A percentile compares a stretch with the other conserved stretches of the same genome.
These are phyloP conservation scores for Boletus rubroflammeus DNA, from an alignment of 768 basidiomycete genomes.

Conservation along the genomic window DNA sequence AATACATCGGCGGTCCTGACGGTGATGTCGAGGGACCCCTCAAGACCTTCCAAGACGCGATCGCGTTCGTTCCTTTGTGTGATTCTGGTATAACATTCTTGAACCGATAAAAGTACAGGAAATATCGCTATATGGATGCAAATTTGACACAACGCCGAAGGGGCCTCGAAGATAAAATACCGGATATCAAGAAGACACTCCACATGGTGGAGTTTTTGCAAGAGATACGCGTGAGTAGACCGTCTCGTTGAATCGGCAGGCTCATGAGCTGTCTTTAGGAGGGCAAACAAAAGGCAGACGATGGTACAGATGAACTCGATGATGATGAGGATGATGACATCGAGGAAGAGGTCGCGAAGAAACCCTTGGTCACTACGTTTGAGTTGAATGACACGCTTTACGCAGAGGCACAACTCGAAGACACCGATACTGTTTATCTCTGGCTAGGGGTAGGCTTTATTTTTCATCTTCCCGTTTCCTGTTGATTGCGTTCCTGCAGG, in stretches of 20 bases:
- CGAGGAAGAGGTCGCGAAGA: conserved; percentile 32
- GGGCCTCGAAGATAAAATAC: conserved; percentile 89
- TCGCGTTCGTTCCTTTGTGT: conserved; percentile 63
- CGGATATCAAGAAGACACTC: conserved; percentile 91
- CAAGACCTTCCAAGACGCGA: conserved; percentile 83
- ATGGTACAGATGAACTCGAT: conserved; percentile 44
- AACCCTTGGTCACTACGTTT: conserved; percentile 78
- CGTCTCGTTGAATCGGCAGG: neutral
- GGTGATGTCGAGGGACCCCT: conserved; percentile 76
- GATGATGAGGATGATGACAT: conserved; percentile 54
- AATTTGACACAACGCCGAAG: conserved; percentile 74
- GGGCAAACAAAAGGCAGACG: conserved; percentile 46
- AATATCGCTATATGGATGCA: conserved; percentile 97
- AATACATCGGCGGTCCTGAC: conserved; percentile 77
- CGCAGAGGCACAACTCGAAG: conserved; percentile 84
- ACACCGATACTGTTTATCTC: conserved; percentile 85
- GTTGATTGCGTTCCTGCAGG: conserved; percentile 45
- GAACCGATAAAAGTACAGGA: conserved; percentile 52
- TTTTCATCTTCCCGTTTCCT: neutral
- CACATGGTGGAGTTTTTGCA: conserved; percentile 83
- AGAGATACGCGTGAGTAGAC: conserved; percentile 56
- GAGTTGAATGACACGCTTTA: conserved; percentile 95
- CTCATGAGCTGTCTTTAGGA: conserved; percentile 40
- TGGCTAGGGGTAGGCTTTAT: conserved; percentile 85
- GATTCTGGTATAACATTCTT: conserved; percentile 9